Evolutionary conservation across 2,329 filamentous ascomycete genomes (phyloP).

Genomic region (Nemania sp.): DNA sequence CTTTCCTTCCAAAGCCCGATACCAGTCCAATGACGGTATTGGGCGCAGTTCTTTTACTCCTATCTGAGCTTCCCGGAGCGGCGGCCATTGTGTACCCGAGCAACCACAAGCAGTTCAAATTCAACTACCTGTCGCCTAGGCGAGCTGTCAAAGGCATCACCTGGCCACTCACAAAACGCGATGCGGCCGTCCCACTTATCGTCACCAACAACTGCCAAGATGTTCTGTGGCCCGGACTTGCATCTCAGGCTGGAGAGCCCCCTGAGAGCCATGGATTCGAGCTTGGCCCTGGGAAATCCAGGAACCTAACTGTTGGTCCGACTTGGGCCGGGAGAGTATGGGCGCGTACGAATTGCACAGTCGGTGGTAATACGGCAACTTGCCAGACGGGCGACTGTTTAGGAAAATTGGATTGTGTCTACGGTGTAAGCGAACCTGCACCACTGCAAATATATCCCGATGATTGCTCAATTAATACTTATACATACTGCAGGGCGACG

Average conservation of each 20-base stretch:
- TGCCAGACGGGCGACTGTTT: conserved; percentile 79
- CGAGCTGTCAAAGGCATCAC: conserved; percentile 27
- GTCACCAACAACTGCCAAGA: conserved; percentile 73
- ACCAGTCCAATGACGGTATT: conserved; percentile 12
- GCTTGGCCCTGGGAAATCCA: conserved; percentile 60
- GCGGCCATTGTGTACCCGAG: conserved; percentile 37
- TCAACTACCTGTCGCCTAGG: conserved; percentile 36
- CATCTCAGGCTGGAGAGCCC: conserved; percentile 71
- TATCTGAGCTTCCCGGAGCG: conserved; percentile 20
- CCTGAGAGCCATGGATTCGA: conserved; percentile 71
- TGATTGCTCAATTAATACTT: neutral
- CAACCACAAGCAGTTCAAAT: conserved; percentile 37
- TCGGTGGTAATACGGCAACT: conserved; percentile 67
- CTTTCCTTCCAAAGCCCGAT: neutral
- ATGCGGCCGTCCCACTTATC: conserved; percentile 57
- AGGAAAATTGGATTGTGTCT: conserved; percentile 68
- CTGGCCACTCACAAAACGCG: conserved; percentile 35
- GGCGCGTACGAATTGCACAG: conserved; percentile 83
- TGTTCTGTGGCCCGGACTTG: conserved; percentile 75
- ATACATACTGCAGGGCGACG: conserved; percentile 59
- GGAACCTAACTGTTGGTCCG: conserved; percentile 65
- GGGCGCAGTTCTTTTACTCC: conserved; percentile 24
- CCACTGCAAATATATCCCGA: neutral
- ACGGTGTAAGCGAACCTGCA: conserved; percentile 57
- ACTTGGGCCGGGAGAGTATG: conserved; percentile 83